Percentiles rank a stretch among this genome's conserved stretches.
These are phyloP conservation scores for Macrolepiota albuminosa DNA, from an alignment of 768 basidiomycete species.

Conservation along the genomic window DNA sequence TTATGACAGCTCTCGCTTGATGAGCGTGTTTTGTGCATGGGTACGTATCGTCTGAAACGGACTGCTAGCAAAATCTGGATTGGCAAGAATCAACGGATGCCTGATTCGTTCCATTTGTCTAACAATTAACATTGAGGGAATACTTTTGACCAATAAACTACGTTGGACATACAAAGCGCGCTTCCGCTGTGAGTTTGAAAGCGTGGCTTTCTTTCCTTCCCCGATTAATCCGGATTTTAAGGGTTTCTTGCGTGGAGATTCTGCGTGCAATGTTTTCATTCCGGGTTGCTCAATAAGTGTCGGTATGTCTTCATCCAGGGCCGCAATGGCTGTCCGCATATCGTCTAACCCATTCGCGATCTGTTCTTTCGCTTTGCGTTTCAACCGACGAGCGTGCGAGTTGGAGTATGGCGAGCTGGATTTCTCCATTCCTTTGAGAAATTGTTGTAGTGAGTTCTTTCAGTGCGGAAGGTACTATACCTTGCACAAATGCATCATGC, in stretches of 20 bases:
- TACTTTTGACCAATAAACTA: not conserved
- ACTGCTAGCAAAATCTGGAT: conserved; percentile 58
- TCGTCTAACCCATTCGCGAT: conserved; percentile 46
- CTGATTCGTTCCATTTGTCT: conserved; percentile 67
- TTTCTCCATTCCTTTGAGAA: conserved; percentile 41
- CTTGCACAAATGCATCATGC: conserved; percentile 64
- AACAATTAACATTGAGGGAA: not conserved
- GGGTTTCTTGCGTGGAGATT: conserved; percentile 17
- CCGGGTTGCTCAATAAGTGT: conserved; percentile 10
- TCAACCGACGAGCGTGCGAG: conserved; percentile 65
- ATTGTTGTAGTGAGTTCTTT: not conserved
- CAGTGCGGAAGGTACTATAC: conserved; percentile 28
- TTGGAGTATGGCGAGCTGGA: conserved; percentile 59
- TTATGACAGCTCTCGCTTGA: conserved; percentile 32
- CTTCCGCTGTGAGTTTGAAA: conserved; percentile 63
- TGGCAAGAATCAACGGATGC: conserved; percentile 64
- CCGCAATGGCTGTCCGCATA: conserved; percentile 49
- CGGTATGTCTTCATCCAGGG: conserved; percentile 37
- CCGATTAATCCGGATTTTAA: conserved; percentile 56
- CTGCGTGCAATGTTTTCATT: conserved; percentile 15
- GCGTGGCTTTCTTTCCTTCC: conserved; percentile 52
- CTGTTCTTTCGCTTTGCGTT: conserved; percentile 64
- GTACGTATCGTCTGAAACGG: conserved; percentile 78
- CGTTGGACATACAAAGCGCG: conserved; percentile 52
- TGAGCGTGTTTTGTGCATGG: conserved; percentile 73